Percentiles rank a stretch among this genome's conserved stretches.
These are phyloP conservation scores for Postia placenta DNA, from an alignment of 768 basidiomycete genomes.

Conservation along the genomic window DNA sequence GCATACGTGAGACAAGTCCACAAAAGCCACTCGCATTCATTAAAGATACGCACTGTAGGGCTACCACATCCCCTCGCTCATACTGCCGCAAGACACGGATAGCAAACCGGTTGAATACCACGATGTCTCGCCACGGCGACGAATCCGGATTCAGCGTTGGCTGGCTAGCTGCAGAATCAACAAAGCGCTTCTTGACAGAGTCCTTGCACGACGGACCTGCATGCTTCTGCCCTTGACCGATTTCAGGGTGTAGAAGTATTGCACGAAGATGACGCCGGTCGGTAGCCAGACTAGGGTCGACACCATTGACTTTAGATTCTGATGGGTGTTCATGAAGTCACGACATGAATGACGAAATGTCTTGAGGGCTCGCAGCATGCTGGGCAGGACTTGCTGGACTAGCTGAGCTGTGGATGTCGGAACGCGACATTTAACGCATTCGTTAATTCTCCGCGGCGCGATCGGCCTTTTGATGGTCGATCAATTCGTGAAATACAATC, in stretches of 20 bases:
- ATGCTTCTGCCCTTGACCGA: slow-evolving; percentile 60
- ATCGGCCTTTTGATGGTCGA: too few species aligned
- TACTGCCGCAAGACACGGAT: slow-evolving; percentile 31
- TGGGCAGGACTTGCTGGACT: too few species aligned
- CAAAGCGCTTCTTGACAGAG: not conserved
- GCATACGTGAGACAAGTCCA: not conserved
- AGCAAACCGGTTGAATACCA: slow-evolving; percentile 51
- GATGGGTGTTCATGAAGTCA: not conserved
- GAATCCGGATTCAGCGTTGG: slow-evolving; percentile 71
- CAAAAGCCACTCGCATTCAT: not conserved
- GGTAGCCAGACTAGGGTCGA: slow-evolving; percentile 55
- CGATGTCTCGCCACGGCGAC: slow-evolving; percentile 55
- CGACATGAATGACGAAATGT: not conserved
- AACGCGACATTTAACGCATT: too few species aligned
- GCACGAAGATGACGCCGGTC: slow-evolving; percentile 38
- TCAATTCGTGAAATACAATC: too few species aligned
- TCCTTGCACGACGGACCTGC: slow-evolving; percentile 45
- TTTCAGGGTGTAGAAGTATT: slow-evolving; percentile 48
- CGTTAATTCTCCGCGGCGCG: too few species aligned
- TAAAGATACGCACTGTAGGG: slow-evolving; percentile 40
- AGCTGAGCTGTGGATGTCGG: too few species aligned
- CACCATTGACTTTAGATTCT: slow-evolving; percentile 13
- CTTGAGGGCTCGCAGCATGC: not conserved
- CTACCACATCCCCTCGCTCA: slow-evolving; percentile 59
- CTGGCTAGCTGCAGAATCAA: slow-evolving; percentile 37